Evolutionary conservation across 495 filamentous ascomycete species (phyloP).

Genomic region (Filosporella fistucella): DNA sequence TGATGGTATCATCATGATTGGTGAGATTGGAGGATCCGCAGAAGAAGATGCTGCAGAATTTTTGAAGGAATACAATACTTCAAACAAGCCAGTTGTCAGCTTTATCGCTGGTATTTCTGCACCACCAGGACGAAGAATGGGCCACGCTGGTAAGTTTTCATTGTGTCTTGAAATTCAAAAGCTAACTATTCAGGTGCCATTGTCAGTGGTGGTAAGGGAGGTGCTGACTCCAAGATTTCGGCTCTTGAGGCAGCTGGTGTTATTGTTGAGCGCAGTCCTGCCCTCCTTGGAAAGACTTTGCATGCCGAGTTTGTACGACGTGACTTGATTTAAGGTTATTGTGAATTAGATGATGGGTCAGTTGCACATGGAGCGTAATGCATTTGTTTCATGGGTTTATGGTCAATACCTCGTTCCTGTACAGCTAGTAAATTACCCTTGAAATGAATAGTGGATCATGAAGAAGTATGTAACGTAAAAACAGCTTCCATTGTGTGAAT

Average conservation of each 20-base stretch:
- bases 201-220: constrained; percentile 94
- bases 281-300: constrained; percentile 83
- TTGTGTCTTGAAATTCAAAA: constrained; percentile 12
- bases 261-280: constrained; percentile 93
- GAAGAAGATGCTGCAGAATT: constrained; percentile 98
- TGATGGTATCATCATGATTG: constrained; percentile 99
- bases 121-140: constrained; percentile 94
- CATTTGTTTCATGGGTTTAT: constrained; percentile 19
- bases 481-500: too few species aligned
- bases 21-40: constrained; percentile 95
- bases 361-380: constrained; percentile 21
- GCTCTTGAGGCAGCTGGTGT: constrained; percentile 92
- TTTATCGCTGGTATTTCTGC: constrained; percentile 99
- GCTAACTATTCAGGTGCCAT: constrained; percentile 62
- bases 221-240: constrained; percentile 94
- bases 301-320: constrained; percentile 93
- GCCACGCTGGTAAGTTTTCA: constrained; percentile 69
- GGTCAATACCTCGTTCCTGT: constrained; percentile 24
- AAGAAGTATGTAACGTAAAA: too few species aligned
- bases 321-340: constrained; percentile 72
- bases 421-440: constrained; percentile 22
- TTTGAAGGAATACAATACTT: constrained; percentile 82
- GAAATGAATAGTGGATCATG: not conserved
- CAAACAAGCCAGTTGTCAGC: constrained; percentile 92
- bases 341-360: constrained; percentile 19